Conservation (phyloP, 2,329 filamentous ascomycete genomes). For the Phialocephala sp. region DNA sequence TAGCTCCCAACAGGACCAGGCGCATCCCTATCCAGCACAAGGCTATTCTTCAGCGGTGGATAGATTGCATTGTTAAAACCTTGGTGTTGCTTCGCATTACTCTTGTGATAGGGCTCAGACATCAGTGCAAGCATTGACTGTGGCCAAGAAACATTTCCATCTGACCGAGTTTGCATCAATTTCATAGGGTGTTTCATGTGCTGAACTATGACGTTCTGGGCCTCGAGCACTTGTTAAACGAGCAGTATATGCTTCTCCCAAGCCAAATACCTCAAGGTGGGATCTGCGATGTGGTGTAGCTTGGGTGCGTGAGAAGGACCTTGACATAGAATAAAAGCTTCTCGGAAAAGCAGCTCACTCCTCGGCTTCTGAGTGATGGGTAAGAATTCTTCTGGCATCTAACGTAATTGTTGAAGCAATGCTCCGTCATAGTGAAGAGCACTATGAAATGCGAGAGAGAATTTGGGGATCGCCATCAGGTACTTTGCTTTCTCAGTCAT, state of each 20-base stretch:
- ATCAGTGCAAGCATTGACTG: neutral
- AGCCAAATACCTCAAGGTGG: neutral
- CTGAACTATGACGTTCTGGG: neutral
- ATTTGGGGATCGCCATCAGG: constrained; percentile 15
- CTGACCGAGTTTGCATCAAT: neutral
- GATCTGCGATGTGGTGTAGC: neutral
- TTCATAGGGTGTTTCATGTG: neutral
- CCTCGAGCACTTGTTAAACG: neutral
- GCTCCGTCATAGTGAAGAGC: constrained; percentile 8
- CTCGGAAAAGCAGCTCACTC: constrained; percentile 17
- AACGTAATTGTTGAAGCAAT: neutral
- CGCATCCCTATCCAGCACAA: neutral
- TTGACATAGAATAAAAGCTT: constrained; percentile 3
- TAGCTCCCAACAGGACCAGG: neutral
- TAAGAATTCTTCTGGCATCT: constrained; percentile 1
- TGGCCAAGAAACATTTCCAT: neutral
- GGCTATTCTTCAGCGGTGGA: neutral
- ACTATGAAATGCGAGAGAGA: constrained; percentile 20
- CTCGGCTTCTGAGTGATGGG: constrained; percentile 7
- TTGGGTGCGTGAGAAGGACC: neutral
- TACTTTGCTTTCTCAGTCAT: constrained; percentile 15
- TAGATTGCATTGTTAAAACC: neutral
- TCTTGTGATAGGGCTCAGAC: neutral
- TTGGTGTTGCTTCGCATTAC: too few relatives aligned
- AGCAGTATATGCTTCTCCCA: neutral